Conservation (phyloP, 208 protist species). For the Kentomonas sorsogonicus region DNA sequence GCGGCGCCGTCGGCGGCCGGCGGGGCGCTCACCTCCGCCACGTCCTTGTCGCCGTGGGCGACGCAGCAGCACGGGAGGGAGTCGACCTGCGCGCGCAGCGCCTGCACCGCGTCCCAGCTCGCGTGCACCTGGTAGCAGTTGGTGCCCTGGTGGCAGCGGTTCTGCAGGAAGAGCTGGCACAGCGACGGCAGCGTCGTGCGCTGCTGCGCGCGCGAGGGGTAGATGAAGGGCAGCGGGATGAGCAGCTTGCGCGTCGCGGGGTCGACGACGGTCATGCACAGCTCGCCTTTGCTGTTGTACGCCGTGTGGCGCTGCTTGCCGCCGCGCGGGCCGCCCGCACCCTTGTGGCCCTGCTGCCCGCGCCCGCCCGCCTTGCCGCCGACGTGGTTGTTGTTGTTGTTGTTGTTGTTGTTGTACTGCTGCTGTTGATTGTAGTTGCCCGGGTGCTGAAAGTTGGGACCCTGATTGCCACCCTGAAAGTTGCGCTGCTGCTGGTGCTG, state of each 20-base stretch:
- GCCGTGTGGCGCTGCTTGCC: slow-evolving; percentile 25
- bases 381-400: too few species aligned
- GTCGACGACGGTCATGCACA: slow-evolving; percentile 68
- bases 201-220: slow-evolving; percentile 50
- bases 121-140: slow-evolving; percentile 81
- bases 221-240: slow-evolving; percentile 51
- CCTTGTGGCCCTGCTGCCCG: background rate
- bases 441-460: too few species aligned
- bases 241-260: slow-evolving; percentile 66
- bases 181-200: slow-evolving; percentile 56
- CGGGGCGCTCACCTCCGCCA: slow-evolving; percentile 18
- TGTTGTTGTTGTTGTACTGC: too few species aligned
- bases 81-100: slow-evolving; percentile 42
- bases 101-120: slow-evolving; percentile 43
- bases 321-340: background rate
- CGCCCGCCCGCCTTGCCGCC: too few species aligned
- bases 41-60: slow-evolving; percentile 59
- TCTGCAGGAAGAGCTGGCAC: slow-evolving; percentile 69
- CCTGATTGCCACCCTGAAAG: too few species aligned
- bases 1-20: background rate
- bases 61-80: slow-evolving; percentile 71
- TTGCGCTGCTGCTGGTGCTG: too few species aligned
- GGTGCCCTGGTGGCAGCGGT: slow-evolving; percentile 54
- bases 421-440: too few species aligned
- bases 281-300: slow-evolving; percentile 27